These are phyloP conservation scores for Schizochytrium sp. DNA, from an alignment of 108 stramenopile genomes.

Conservation along the genomic window DNA sequence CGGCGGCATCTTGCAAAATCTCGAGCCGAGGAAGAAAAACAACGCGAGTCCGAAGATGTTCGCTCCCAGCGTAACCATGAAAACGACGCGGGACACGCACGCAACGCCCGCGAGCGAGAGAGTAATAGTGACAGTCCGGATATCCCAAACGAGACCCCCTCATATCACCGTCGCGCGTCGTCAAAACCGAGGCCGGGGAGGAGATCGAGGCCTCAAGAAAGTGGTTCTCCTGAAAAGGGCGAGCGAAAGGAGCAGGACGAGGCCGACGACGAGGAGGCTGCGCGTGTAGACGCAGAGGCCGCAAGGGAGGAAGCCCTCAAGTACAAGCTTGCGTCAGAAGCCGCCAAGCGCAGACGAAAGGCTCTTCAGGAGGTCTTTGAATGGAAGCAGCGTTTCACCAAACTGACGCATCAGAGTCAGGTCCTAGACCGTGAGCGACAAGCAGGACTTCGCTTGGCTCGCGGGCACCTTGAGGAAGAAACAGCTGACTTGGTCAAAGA, in stretches of 20 bases:
- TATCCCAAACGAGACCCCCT: too few species aligned
- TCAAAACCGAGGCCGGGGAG: neutral
- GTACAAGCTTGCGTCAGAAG: constrained; percentile 1
- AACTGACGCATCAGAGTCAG: neutral
- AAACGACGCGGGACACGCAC: neutral
- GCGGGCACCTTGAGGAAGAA: neutral
- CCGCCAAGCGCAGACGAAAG: neutral
- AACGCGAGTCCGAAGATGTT: neutral
- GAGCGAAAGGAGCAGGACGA: neutral
- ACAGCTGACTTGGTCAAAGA: neutral
- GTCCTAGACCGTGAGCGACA: neutral
- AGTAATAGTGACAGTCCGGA: too few species aligned
- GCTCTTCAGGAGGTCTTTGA: neutral
- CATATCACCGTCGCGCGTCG: too few species aligned
- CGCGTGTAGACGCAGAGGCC: neutral
- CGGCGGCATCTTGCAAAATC: neutral
- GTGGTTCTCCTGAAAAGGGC: neutral
- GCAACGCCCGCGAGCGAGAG: neutral
- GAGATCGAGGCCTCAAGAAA: neutral
- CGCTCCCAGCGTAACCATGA: neutral
- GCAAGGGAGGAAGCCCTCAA: neutral
- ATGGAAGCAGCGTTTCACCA: neutral
- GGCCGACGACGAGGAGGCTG: neutral
- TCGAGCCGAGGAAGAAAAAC: neutral
- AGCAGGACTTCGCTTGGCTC: neutral